A percentile compares a stretch with the other conserved stretches of the same genome.
Conservation (phyloP, 2,329 filamentous ascomycete species). For the Parasarocladium wereldwijsianum region DNA sequence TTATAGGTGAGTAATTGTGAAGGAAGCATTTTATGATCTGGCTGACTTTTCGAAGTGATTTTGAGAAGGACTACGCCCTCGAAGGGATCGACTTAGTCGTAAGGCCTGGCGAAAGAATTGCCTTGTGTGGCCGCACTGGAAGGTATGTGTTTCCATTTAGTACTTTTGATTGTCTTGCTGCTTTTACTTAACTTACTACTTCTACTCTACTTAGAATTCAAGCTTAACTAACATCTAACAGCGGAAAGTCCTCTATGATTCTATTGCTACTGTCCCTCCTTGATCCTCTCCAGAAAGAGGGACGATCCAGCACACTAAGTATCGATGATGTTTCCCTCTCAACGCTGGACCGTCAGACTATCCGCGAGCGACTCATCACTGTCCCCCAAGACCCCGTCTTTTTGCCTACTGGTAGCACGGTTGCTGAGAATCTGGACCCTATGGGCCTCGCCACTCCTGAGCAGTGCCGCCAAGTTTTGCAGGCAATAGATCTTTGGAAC, state of each 20-base stretch:
- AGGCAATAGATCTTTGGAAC: constrained; percentile 17
- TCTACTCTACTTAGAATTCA: too few species aligned
- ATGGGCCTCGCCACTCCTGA: constrained; percentile 13
- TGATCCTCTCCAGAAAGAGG: too few species aligned
- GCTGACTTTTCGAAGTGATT: background rate
- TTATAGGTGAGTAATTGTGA: constrained; percentile 4
- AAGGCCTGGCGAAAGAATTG: constrained; percentile 10
- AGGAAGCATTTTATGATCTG: background rate
- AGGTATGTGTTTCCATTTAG: too few species aligned
- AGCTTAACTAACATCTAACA: too few species aligned
- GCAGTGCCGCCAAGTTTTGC: constrained; percentile 21
- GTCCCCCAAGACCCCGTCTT: constrained; percentile 40
- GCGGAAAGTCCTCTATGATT: too few species aligned
- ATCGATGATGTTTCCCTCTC: too few species aligned
- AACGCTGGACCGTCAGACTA: too few species aligned
- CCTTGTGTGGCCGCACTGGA: constrained; percentile 11
- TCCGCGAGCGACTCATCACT: constrained; percentile 32
- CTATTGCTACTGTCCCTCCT: too few species aligned
- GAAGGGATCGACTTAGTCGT: constrained; percentile 7
- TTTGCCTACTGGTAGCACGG: constrained; percentile 25
- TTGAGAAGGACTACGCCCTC: background rate
- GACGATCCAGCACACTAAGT: too few species aligned
- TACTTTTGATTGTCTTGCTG: too few species aligned
- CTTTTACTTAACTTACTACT: too few species aligned
- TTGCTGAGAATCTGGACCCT: constrained; percentile 28